Evolutionary conservation across 805 yeast genomes (phyloP).

Genomic region (Brettanomyces nanus): DNA sequence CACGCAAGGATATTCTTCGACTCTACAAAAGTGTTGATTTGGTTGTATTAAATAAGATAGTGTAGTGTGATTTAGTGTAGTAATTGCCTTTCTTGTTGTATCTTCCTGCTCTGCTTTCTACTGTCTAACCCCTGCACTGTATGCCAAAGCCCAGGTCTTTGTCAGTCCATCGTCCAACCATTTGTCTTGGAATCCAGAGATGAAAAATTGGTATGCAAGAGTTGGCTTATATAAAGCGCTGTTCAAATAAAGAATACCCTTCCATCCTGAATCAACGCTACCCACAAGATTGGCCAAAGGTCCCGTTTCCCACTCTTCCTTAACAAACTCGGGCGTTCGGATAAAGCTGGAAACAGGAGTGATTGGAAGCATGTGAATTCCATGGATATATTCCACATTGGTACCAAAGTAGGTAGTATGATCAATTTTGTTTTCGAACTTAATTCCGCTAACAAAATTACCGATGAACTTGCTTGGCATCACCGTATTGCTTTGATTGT

Average conservation of each 20-base stretch:
- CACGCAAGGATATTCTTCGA: too few species aligned
- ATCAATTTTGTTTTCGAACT: constrained; percentile 66
- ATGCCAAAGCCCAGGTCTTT: constrained; percentile 78
- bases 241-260: constrained; percentile 64
- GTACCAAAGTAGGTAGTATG: constrained; percentile 71
- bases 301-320: constrained; percentile 52
- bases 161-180: constrained; percentile 81
- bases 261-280: constrained; percentile 59
- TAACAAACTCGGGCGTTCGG: constrained; percentile 44
- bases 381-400: constrained; percentile 66
- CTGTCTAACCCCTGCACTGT: constrained; percentile 40
- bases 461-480: constrained; percentile 48
- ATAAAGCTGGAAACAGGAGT: constrained; percentile 60
- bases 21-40: too few species aligned
- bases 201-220: constrained; percentile 54
- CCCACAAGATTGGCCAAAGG: constrained; percentile 38
- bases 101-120: background rate
- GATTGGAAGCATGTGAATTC: constrained; percentile 71
- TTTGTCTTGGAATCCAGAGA: constrained; percentile 40
- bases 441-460: constrained; percentile 66
- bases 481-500: constrained; percentile 41
- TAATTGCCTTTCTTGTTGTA: background rate
- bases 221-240: constrained; percentile 66
- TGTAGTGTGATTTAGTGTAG: too few species aligned
- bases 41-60: too few species aligned